Conservation (phyloP, 2,329 filamentous ascomycete genomes). For the Oidium heveae region DNA sequence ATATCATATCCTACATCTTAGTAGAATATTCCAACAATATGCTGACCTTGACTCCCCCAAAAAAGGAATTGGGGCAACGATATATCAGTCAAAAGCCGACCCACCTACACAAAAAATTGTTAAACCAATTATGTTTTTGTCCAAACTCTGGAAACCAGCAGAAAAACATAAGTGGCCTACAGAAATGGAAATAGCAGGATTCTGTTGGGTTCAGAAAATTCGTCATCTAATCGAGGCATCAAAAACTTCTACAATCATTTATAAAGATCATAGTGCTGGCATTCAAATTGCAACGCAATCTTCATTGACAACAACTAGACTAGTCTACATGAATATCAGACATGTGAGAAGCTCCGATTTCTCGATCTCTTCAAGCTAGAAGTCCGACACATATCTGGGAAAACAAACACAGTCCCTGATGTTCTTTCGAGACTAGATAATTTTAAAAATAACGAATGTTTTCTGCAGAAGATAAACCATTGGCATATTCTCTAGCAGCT, state of each 20-base stretch:
- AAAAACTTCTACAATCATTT: background rate
- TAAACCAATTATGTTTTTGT: background rate
- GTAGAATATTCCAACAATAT: too few species aligned
- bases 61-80: background rate
- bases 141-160: background rate
- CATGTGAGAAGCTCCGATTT: background rate
- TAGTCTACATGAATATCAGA: background rate
- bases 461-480: background rate
- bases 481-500: background rate
- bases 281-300: background rate
- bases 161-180: background rate
- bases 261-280: background rate
- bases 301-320: background rate
- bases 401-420: background rate
- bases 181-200: background rate
- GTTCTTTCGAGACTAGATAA: background rate
- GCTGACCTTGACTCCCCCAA: background rate
- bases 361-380: background rate
- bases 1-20: too few species aligned
- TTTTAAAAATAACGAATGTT: background rate
- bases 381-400: background rate
- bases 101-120: background rate
- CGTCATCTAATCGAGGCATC: background rate
- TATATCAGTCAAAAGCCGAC: background rate
- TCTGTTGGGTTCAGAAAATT: background rate